Percentiles rank a stretch among this genome's conserved stretches.
phyloP scores from a whole-genome alignment of 768 basidiomycete genomes.

The Suillus placidus region DNA sequence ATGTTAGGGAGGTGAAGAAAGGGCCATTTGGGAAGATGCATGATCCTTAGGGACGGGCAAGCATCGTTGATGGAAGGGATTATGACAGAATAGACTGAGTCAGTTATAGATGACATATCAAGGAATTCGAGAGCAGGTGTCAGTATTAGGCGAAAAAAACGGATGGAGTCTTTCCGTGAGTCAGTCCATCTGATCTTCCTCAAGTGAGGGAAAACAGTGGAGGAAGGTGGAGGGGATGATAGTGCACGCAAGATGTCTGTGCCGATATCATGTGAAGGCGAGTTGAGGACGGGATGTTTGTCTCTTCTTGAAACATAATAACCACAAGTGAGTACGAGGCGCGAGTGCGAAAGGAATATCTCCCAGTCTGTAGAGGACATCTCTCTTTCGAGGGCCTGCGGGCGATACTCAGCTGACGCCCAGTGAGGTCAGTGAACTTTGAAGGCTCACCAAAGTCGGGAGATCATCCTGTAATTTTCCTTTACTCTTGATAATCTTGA shows the following conservation, averaged over 20 bases:
- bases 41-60: conserved; percentile 5
- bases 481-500: background rate
- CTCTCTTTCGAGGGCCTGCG: background rate
- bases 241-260: conserved; percentile 1
- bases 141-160: conserved; percentile 6
- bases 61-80: conserved; percentile 6
- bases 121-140: conserved; percentile 9
- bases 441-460: conserved; percentile 1
- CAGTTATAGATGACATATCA: conserved; percentile 8
- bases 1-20: conserved; percentile 6
- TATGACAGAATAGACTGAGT: conserved; percentile 6
- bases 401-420: background rate
- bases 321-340: conserved; percentile 2
- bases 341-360: conserved; percentile 6
- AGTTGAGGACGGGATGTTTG: conserved; percentile 9
- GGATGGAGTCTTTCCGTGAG: conserved; percentile 5
- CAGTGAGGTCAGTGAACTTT: background rate
- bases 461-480: background rate
- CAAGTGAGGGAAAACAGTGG: background rate
- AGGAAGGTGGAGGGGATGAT: conserved; percentile 7
- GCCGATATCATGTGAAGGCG: conserved; percentile 6
- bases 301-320: conserved; percentile 9
- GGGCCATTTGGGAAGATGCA: conserved; percentile 9
- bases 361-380: conserved; percentile 5
- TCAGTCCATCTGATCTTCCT: conserved; percentile 8